Evolutionary conservation across 2,329 filamentous ascomycete species (phyloP), one percentile per base, ranked within the genome.

Genomic region (Penicillium sp.): DNA sequence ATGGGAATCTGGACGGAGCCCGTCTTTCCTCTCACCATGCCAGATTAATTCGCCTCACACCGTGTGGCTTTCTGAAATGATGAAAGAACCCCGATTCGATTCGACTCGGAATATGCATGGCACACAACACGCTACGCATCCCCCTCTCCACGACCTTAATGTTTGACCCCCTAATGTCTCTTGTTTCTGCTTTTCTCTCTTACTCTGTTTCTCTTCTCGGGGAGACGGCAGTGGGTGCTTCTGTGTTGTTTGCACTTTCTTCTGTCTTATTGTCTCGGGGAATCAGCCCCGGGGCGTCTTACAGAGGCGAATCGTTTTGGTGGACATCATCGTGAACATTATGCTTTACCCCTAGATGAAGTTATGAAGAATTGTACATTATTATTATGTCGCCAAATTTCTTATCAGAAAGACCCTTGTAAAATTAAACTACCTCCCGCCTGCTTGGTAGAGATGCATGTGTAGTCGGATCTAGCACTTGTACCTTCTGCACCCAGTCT

Each of bases 321-420:
- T 65, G 60, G 61, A 6, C 13, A 53, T 53, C 57, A 65, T 69
- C 57, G 58, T 68, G 61, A 62, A 57, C 66, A 60, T 66, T 68
- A 64, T 66, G 61, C 59, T 67, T 67, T 66, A 61, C 64, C 61
- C 59, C 59, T 63, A 66, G 60, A 67, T 63, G 63, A 66, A 64
- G 52, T 63, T 67, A 69, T 65, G 65, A 67, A 63, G 57, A 56
- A 67, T 63, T 68, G 65, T 69, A 69, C 56, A 69, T 55, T 58
- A 58, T 30, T 60, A 57, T 48, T 33, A 30, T 35, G 25, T 40
- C 45, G 8, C 8, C 25, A 19, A 11, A 3, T 25, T 4, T 11
- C 3, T 19, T 22, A 7, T 42, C 6, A 22, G 30, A 43, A 25
- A 11, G 4, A 6, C n/a, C 11, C 40, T 25, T 19, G 40, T 22